Conservation (phyloP, 2,329 filamentous ascomycete genomes). For the Graphilbum ipis-grandicollis region DNA sequence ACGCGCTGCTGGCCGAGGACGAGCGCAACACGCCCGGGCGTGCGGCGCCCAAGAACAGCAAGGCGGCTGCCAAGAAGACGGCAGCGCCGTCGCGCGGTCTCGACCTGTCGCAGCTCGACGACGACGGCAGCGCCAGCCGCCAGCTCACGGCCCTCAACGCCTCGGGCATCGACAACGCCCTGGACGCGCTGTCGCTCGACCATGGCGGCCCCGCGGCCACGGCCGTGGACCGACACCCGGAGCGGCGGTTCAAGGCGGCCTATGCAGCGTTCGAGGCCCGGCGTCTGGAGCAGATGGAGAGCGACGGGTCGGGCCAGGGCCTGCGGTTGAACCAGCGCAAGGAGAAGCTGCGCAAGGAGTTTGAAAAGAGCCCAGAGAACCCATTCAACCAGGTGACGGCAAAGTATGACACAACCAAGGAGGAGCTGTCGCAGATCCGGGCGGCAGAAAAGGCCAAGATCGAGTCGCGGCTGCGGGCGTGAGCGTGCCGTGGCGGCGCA, state of each 20-base stretch:
- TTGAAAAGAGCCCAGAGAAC: constrained; percentile 87
- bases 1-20: constrained; percentile 68
- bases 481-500: no score
- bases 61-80: constrained; percentile 50
- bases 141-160: constrained; percentile 50
- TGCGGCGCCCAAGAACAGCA: constrained; percentile 47
- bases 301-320: constrained; percentile 54
- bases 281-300: constrained; percentile 68
- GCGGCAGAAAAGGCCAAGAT: constrained; percentile 54
- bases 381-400: constrained; percentile 78
- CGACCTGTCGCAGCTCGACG: constrained; percentile 55
- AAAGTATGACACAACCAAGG: constrained; percentile 59
- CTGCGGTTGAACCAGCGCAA: constrained; percentile 71
- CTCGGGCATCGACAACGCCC: constrained; percentile 79
- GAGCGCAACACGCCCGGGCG: constrained; percentile 47
- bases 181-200: constrained; percentile 65
- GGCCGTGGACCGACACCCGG: constrained; percentile 72
- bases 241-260: constrained; percentile 73
- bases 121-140: constrained; percentile 22
- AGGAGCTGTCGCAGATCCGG: constrained; percentile 53
- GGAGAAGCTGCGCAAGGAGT: constrained; percentile 75
- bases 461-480: constrained; percentile 44
- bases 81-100: constrained; percentile 37
- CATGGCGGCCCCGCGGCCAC: neutral
- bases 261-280: constrained; percentile 69